A percentile compares a stretch with the other conserved stretches of the same genome.
Evolutionary conservation across 257 asterid species (phyloP).

Genomic region (Solanum sitiens): DNA sequence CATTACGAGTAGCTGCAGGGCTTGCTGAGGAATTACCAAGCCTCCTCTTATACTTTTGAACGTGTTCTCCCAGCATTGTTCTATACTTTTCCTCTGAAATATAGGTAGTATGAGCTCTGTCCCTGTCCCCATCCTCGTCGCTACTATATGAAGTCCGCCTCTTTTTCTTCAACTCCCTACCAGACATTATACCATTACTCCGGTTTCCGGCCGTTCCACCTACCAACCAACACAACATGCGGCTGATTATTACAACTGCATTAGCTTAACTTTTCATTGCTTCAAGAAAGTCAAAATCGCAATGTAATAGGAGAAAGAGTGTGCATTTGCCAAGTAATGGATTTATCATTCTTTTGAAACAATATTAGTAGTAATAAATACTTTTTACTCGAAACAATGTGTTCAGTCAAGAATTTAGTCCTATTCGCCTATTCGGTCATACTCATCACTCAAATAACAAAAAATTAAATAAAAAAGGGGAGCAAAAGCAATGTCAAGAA

Average conservation of each 20-base stretch:
- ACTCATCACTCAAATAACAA: background rate
- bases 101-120: conserved; percentile 43
- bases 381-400: background rate
- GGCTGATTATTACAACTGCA: conserved; percentile 5
- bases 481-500: background rate
- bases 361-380: background rate
- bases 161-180: conserved; percentile 60
- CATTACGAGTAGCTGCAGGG: conserved; percentile 37
- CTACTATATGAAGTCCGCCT: conserved; percentile 56
- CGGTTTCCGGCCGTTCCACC: conserved; percentile 45
- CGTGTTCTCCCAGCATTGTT: conserved; percentile 94
- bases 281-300: background rate
- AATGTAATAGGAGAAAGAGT: background rate
- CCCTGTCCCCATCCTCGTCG: conserved; percentile 81
- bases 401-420: background rate
- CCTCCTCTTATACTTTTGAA: conserved; percentile 82
- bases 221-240: conserved; percentile 12
- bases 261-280: background rate
- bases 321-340: background rate
- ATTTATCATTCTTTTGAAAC: background rate
- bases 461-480: background rate
- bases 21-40: conserved; percentile 45
- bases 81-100: conserved; percentile 84
- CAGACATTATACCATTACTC: conserved; percentile 57
- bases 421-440: background rate